Evolutionary conservation across 164 flowering plant genomes (phyloP).

Genomic region (Houttuynia cordata): DNA sequence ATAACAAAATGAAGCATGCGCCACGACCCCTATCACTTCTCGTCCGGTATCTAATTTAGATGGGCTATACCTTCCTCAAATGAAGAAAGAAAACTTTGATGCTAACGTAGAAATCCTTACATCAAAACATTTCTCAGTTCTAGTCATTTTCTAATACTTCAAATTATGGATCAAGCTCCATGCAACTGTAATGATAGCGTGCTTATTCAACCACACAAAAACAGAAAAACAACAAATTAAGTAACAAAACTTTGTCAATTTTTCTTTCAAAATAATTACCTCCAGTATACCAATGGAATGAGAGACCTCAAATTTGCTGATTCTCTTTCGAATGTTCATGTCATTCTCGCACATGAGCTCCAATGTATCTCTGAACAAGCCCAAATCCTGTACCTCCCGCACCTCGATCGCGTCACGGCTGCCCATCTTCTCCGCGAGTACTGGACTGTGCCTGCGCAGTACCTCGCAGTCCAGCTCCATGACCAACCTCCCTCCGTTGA

Average conservation of each 20-base stretch:
- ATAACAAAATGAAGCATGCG: too few relatives aligned
- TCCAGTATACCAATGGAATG: slow-evolving; percentile 70
- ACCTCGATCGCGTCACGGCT: slow-evolving; percentile 53
- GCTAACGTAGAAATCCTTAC: too few relatives aligned
- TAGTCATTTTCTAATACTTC: too few relatives aligned
- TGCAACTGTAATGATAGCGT: too few relatives aligned
- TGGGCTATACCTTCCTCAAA: too few relatives aligned
- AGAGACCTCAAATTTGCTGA: slow-evolving; percentile 58
- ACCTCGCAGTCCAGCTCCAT: slow-evolving; percentile 68
- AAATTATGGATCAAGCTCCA: background rate
- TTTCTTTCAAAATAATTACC: too few relatives aligned
- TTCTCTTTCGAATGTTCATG: slow-evolving; percentile 27
- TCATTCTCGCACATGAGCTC: slow-evolving; percentile 81
- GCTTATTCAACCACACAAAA: background rate
- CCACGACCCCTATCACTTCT: background rate
- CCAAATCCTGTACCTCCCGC: slow-evolving; percentile 62
- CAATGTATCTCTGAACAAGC: slow-evolving; percentile 53
- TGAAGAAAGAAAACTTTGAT: too few relatives aligned
- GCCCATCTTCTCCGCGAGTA: slow-evolving; percentile 50
- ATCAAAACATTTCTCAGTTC: too few relatives aligned
- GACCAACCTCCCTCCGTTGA: slow-evolving; percentile 45
- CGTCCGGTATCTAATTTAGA: too few relatives aligned
- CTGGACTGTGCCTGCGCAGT: slow-evolving; percentile 38
- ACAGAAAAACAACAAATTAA: background rate
- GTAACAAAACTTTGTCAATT: too few relatives aligned